Evolutionary conservation across 345 rosid genomes (phyloP), one percentile per base, ranked within the genome.

Genomic region (Eucalyptus polybractea): DNA sequence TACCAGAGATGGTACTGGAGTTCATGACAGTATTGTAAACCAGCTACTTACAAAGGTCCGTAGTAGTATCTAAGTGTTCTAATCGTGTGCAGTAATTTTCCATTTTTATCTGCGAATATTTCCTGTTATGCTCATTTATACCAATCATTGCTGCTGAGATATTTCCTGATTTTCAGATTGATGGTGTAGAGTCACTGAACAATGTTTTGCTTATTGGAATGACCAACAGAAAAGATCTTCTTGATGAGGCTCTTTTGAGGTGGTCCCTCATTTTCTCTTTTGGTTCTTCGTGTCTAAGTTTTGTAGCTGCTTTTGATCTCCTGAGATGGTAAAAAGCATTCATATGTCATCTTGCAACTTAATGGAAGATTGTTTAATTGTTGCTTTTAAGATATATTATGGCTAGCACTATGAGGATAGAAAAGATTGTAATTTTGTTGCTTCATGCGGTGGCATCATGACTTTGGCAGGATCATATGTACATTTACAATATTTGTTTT

Each of bases 161-260:
- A 67, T 7, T 49, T 42, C 13, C 21, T 12, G 60, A 40, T 93
- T 91, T 93, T 92, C 99, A 98, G 99, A 98, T 98, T 87, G 99
- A 98, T 93, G 99, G 99, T 45, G 99, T 98, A 95, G 99, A 98
- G 94, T 96, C 99, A 40, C 95, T 98, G 89, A 98, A 98, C 91
- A 98, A 98, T 94, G 99, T 98, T 89, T 93, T 98, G 91, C 99
- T 97, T 88, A 98, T 98, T 93, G 99, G 99, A 92, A 98, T 97
- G 99, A 98, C 99, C 91, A 98, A 98, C 92, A 94, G 99, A 93
- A 98, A 95, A 94, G 99, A 98, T 94, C 94, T 98, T 93, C 98
- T 98, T 90, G 99, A 98, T 92, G 99, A 96, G 94, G 99, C 99
- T 89, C 99, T 98, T 93, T 81, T 98, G 90, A 98, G 99, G 99